Evolutionary conservation across 2,329 filamentous ascomycete species (phyloP).

Genomic region (Diplodia scrobiculata): DNA sequence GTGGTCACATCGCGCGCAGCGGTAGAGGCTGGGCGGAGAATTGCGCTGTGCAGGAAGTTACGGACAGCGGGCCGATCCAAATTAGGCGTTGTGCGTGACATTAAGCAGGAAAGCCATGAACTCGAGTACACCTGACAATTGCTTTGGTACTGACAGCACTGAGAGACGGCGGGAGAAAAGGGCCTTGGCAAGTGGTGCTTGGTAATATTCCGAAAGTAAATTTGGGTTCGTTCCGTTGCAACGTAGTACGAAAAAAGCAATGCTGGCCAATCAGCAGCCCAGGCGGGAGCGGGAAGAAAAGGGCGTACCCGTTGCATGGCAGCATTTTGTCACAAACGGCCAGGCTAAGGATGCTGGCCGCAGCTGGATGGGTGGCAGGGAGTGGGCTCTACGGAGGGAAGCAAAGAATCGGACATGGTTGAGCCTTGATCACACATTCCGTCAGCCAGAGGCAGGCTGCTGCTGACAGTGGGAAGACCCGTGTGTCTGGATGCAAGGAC

Average conservation of each 20-base stretch:
- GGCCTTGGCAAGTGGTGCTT: slow-evolving; percentile 1
- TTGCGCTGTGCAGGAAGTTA: slow-evolving; percentile 24
- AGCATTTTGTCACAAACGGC: neutral
- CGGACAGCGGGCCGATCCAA: neutral
- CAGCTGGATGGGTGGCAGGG: slow-evolving; percentile 1
- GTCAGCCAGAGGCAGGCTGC: neutral
- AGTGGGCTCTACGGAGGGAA: neutral
- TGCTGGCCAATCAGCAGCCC: neutral
- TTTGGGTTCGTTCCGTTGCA: neutral
- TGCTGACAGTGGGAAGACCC: neutral
- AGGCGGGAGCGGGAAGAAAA: neutral
- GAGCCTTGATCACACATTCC: neutral
- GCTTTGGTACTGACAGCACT: neutral
- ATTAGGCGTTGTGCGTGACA: slow-evolving; percentile 10
- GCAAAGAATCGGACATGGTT: neutral
- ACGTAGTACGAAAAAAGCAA: neutral
- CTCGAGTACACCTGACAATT: neutral
- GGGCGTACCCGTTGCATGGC: neutral
- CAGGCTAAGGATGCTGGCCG: neutral
- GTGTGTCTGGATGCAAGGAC: neutral
- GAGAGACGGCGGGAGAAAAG: too few relatives aligned
- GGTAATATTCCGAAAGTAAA: neutral
- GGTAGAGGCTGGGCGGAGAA: slow-evolving; percentile 8
- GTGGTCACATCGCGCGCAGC: slow-evolving; percentile 20
- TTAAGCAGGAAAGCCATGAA: neutral